Conservation (phyloP, 371 early-diverging fungal genomes). For the Mortierella sp. region DNA sequence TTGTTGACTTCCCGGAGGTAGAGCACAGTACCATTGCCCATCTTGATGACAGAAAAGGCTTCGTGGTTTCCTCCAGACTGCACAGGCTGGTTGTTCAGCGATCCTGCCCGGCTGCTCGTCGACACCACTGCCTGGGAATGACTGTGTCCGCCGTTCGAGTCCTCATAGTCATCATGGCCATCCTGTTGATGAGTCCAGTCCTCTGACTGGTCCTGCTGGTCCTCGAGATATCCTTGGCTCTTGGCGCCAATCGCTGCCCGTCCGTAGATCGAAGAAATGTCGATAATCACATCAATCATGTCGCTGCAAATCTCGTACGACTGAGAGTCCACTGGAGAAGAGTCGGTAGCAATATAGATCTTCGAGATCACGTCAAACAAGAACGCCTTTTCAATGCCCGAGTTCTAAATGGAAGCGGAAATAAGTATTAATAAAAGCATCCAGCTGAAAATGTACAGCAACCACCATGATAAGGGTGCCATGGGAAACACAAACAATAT, state of each 20-base stretch:
- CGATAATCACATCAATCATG: slow-evolving; percentile 95
- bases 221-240: slow-evolving; percentile 50
- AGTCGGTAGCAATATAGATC: slow-evolving; percentile 95
- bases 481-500: neutral
- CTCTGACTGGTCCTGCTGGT: slow-evolving; percentile 37
- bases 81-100: slow-evolving; percentile 27
- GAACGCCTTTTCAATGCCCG: slow-evolving; percentile 96
- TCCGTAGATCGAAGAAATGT: slow-evolving; percentile 87
- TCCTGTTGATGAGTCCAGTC: slow-evolving; percentile 47
- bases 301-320: slow-evolving; percentile 94
- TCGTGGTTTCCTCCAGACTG: slow-evolving; percentile 57
- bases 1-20: slow-evolving; percentile 85
- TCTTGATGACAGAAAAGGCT: slow-evolving; percentile 74
- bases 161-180: slow-evolving; percentile 34
- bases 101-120: slow-evolving; percentile 39
- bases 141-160: slow-evolving; percentile 14
- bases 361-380: slow-evolving; percentile 92
- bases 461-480: neutral
- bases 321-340: slow-evolving; percentile 94
- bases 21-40: slow-evolving; percentile 87
- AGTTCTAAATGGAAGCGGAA: slow-evolving; percentile 71
- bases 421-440: neutral
- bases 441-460: neutral
- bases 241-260: slow-evolving; percentile 59
- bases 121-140: slow-evolving; percentile 33